Evolutionary conservation across 129 eudicot species (phyloP).

Genomic region (Lactuca saligna): DNA sequence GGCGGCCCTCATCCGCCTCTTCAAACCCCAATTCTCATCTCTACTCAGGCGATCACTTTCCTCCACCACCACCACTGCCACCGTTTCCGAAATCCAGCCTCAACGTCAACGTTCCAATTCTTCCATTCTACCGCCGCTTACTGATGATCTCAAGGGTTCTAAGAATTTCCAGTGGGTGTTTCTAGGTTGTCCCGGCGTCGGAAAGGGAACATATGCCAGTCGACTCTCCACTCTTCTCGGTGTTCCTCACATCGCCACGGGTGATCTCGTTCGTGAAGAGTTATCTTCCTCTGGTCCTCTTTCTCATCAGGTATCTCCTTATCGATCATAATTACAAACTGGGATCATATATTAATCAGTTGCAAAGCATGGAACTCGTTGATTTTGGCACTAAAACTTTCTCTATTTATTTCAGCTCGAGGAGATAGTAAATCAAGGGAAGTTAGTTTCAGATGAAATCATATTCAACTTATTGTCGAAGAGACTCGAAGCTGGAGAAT

Average conservation of each 20-base stretch:
- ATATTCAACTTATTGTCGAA: constrained; percentile 72
- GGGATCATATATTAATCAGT: background rate
- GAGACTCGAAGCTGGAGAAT: constrained; percentile 86
- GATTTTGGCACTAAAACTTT: background rate
- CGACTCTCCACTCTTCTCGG: constrained; percentile 75
- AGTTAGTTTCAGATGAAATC: constrained; percentile 88
- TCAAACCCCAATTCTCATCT: constrained; percentile 26
- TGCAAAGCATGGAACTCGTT: background rate
- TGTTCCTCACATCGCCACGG: constrained; percentile 95
- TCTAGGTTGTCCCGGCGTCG: constrained; percentile 87
- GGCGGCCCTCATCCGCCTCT: constrained; percentile 76
- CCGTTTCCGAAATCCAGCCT: constrained; percentile 16
- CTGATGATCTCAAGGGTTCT: constrained; percentile 41
- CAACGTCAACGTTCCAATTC: constrained; percentile 14
- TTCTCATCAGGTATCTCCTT: constrained; percentile 53
- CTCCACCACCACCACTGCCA: constrained; percentile 19
- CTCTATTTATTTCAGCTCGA: constrained; percentile 57
- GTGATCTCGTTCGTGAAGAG: constrained; percentile 92
- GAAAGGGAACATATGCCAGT: constrained; percentile 84
- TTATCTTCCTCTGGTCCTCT: constrained; percentile 68
- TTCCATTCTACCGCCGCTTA: constrained; percentile 11
- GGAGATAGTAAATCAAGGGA: constrained; percentile 85
- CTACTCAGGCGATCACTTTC: constrained; percentile 39
- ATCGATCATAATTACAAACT: background rate
- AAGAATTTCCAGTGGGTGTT: constrained; percentile 82